Percentiles rank a stretch among this genome's conserved stretches.
Conservation (phyloP, 352 stramenopile species). For the Plasmopara viticola region DNA sequence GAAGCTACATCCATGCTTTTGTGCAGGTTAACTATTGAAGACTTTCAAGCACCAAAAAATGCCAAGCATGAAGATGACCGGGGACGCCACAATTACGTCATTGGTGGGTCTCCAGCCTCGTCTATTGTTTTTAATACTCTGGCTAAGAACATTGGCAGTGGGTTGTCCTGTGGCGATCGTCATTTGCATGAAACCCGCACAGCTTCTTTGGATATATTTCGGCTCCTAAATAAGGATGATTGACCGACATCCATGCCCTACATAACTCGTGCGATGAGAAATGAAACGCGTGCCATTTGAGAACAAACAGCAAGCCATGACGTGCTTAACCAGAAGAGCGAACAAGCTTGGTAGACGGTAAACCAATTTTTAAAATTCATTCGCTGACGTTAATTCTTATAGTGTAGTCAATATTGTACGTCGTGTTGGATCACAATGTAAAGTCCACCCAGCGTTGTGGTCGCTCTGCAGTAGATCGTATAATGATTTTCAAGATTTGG, state of each 20-base stretch:
- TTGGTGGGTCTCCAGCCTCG: slow-evolving; percentile 43
- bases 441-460: slow-evolving; percentile 43
- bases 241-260: slow-evolving; percentile 43
- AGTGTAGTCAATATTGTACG: slow-evolving; percentile 50
- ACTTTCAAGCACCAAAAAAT: slow-evolving; percentile 39
- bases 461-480: slow-evolving; percentile 7
- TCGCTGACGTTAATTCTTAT: slow-evolving; percentile 31
- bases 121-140: slow-evolving; percentile 30
- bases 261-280: slow-evolving; percentile 34
- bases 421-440: slow-evolving; percentile 49
- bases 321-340: slow-evolving; percentile 36
- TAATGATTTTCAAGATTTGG: too few species aligned
- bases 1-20: slow-evolving; percentile 36
- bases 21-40: slow-evolving; percentile 32
- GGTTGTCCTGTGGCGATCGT: slow-evolving; percentile 43
- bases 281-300: slow-evolving; percentile 21
- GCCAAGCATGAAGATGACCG: slow-evolving; percentile 46
- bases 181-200: slow-evolving; percentile 62
- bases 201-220: slow-evolving; percentile 61
- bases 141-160: slow-evolving; percentile 37
- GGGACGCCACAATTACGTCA: slow-evolving; percentile 29
- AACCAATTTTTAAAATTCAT: slow-evolving; percentile 29
- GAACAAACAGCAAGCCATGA: slow-evolving; percentile 35
- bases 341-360: slow-evolving; percentile 36
- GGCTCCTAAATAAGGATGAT: slow-evolving; percentile 46